These are phyloP conservation scores for Mortierella sp. DNA, from an alignment of 371 early-diverging fungal genomes.

Conservation along the genomic window DNA sequence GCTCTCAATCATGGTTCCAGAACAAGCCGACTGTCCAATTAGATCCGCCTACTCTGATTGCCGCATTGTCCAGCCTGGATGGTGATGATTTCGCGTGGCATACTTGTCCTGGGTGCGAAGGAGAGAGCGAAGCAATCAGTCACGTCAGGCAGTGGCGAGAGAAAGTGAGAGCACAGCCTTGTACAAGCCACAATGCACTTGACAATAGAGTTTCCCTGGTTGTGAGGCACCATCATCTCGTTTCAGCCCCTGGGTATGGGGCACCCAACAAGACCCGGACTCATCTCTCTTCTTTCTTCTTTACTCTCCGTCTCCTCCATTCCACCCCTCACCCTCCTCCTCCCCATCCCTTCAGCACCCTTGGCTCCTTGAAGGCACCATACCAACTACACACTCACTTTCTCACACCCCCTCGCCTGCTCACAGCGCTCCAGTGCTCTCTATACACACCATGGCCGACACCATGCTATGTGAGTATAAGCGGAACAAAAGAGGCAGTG, in stretches of 20 bases:
- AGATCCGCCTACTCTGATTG: slow-evolving; percentile 81
- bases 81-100: slow-evolving; percentile 94
- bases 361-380: too few relatives aligned
- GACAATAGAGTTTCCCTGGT: too few relatives aligned
- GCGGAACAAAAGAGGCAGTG: slow-evolving; percentile 9
- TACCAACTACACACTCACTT: too few relatives aligned
- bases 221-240: too few relatives aligned
- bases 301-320: neutral
- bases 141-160: too few relatives aligned
- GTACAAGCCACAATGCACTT: too few relatives aligned
- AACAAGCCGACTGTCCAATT: neutral
- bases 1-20: too few relatives aligned
- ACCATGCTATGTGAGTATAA: slow-evolving; percentile 15
- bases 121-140: too few relatives aligned
- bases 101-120: too few relatives aligned
- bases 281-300: neutral
- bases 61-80: slow-evolving; percentile 98
- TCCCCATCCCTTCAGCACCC: neutral
- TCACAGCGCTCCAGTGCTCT: neutral
- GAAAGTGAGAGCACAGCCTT: neutral
- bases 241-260: too few relatives aligned
- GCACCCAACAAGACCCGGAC: neutral
- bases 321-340: neutral
- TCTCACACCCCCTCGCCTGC: neutral
- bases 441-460: slow-evolving; percentile 6